Base-by-base conservation (phyloP, 306 rosid genomes). In the Quercus robur region DNA sequence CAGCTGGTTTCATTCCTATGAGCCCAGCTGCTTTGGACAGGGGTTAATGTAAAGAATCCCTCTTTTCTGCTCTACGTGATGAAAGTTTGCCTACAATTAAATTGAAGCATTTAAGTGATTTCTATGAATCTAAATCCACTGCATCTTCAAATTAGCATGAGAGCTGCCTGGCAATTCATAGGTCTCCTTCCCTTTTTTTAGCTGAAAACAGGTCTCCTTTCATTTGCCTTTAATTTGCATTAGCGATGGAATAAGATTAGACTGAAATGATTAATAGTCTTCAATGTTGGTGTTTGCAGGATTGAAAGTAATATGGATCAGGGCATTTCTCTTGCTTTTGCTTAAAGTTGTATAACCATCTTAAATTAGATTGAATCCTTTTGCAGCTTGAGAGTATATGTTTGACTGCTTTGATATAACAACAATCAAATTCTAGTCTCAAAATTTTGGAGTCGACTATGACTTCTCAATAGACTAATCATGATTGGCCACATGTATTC, bases 1-100 rank as follows among this genome's bases (percentile, higher is more conserved):
- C 98, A 4, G 83, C 73, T 4, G 98, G 97, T 76, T 94, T 91
- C 77, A 84, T 95, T 82, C 96, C 94, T 41, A 90, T 88, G 70
- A 93, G 87, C 77, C 8, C 92, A 17, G 84, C 87, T 67, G 97
- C 91, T 78, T 61, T 90, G 58, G 88, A 91, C 80, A 90, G 88
- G 90, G 71, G 25, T 7, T 17, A 66, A 66, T 66, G 25, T 31
- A 66, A 3, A 18, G 49, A 66, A 31, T 6, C 46, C 4, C 12
- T 14, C 71, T 66, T 33, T 6, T 19, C 31, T 59, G 33, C 15
- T 4, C 6, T 11, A 4, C 26, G 1, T 59, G 31, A 59, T 20
- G 31, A 59, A 59, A 59, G 26, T 23, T 23, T n/a, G 30, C 23
- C 66, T 49, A 11, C 31, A 15, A 5, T 28, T 28, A 63, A 63